Evolutionary conservation across 352 stramenopile species (phyloP), one percentile per base, ranked within the genome.

Genomic region (Pythium chondricola): DNA sequence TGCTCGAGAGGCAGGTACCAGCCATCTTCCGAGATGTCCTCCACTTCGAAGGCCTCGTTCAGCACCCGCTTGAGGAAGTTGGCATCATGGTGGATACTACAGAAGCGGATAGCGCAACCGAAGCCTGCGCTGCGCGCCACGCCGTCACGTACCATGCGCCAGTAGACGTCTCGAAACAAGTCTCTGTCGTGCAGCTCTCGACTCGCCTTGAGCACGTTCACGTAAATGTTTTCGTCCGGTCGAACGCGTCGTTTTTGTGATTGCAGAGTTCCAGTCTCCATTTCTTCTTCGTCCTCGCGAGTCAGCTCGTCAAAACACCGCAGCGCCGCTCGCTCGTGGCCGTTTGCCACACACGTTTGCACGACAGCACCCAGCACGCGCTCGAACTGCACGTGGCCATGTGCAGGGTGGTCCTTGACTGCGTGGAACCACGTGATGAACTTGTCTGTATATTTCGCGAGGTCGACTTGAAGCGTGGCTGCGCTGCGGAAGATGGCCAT

Each of bases 181-280:
- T 43, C 43, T 2, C 51, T 49, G 47, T 91, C 66, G 1, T 65
- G 56, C 7, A 66, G 36, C 13, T 54, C 61, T 11, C 54, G 52
- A 26, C 65, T 74, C 13, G 76, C 70, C 51, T 83, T 85, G 50
- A 91, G 63, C 16, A 83, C 58, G 50, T 88, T 91, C 22, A 91
- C 74, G 53, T 77, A 84, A 13, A 91, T 81, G 44, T 88, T 91
- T 49, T 91, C 80, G 52, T 91, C 80, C n/a, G 49, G 59, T 7
- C 41, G 61, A 8, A 58, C 35, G 11, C 22, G 20, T 17, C 38
- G 48, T 8, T n/a, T 21, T 35, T 21, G 17, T 4, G 11, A 17
- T 7, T 33, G 2, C 17, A 20, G 47, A 16, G n/a, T 67, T 52
- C 7, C 8, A 8, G 29, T 13, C 7, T 33, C 29, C 29, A 33